phyloP scores from a whole-genome alignment of 2,329 filamentous ascomycete genomes.

The Neonectria sp. region DNA sequence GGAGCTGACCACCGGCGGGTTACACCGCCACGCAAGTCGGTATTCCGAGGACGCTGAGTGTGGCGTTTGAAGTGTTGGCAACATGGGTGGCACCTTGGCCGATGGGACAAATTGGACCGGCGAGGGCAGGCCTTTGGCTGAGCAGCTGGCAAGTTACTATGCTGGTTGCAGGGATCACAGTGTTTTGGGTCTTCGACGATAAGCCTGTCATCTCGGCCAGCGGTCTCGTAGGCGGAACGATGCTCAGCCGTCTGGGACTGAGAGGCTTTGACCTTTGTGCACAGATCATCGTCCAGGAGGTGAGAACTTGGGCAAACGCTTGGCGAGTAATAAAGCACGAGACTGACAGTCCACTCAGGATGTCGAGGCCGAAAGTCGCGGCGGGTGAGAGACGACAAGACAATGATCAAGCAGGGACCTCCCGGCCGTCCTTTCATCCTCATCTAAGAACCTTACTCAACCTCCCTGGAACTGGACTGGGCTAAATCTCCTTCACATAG shows the following conservation, averaged over 20 bases:
- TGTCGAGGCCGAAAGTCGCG: too few species aligned
- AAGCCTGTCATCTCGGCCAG: constrained; percentile 55
- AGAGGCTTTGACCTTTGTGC: constrained; percentile 73
- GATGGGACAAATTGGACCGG: constrained; percentile 66
- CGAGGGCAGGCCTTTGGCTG: constrained; percentile 78
- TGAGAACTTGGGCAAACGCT: constrained; percentile 43
- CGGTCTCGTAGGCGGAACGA: constrained; percentile 63
- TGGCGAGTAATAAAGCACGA: too few species aligned
- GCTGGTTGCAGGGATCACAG: constrained; percentile 58
- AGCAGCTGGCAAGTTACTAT: constrained; percentile 74
- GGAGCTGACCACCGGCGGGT: constrained; percentile 45
- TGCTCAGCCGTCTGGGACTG: constrained; percentile 70
- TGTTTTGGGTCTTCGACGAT: constrained; percentile 53
- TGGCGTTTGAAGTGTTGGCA: constrained; percentile 69
- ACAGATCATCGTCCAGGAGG: constrained; percentile 73
- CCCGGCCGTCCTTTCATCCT: not conserved
- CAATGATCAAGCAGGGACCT: not conserved
- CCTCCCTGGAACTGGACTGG: not conserved
- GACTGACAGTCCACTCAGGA: too few species aligned
- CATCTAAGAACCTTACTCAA: not conserved
- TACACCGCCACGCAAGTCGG: constrained; percentile 66
- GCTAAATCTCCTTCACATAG: constrained; percentile 15
- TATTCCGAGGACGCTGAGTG: constrained; percentile 64
- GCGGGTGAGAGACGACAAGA: not conserved
- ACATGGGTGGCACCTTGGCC: constrained; percentile 71